Evolutionary conservation across 257 asterid genomes (phyloP).

Genomic region (Fraxinus cuspidata): DNA sequence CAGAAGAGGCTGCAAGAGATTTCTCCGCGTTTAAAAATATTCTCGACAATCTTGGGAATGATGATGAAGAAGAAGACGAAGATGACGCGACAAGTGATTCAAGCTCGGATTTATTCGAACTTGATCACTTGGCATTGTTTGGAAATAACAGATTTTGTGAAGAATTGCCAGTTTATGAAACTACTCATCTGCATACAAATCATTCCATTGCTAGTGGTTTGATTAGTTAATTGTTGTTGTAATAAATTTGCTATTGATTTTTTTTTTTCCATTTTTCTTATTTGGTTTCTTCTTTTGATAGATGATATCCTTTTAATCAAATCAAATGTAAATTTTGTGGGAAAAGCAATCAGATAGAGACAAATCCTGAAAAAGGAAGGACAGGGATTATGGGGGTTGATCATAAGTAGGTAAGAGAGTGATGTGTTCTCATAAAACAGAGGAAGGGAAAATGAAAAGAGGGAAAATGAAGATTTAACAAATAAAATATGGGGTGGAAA

Average conservation of each 20-base stretch:
- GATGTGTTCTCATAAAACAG: slow-evolving; percentile 2
- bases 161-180: slow-evolving; percentile 85
- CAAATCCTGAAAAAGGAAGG: slow-evolving; percentile 45
- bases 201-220: slow-evolving; percentile 54
- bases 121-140: slow-evolving; percentile 58
- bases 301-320: slow-evolving; percentile 26
- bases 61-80: slow-evolving; percentile 31
- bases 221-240: slow-evolving; percentile 37
- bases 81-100: slow-evolving; percentile 66
- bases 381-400: slow-evolving; percentile 31
- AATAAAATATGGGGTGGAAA: slow-evolving; percentile 23
- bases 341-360: slow-evolving; percentile 45
- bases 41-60: background rate
- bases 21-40: slow-evolving; percentile 20
- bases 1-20: slow-evolving; percentile 26
- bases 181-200: slow-evolving; percentile 57
- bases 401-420: slow-evolving; percentile 48
- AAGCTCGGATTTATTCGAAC: slow-evolving; percentile 86
- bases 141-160: slow-evolving; percentile 53
- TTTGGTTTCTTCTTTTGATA: slow-evolving; percentile 24
- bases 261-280: slow-evolving; percentile 22
- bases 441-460: background rate
- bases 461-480: slow-evolving; percentile 17
- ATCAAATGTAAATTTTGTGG: slow-evolving; percentile 20
- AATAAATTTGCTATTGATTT: background rate